Evolutionary conservation across 495 filamentous ascomycete species (phyloP), one percentile per base, ranked within the genome.

Genomic region (Penicilliopsis zonata): DNA sequence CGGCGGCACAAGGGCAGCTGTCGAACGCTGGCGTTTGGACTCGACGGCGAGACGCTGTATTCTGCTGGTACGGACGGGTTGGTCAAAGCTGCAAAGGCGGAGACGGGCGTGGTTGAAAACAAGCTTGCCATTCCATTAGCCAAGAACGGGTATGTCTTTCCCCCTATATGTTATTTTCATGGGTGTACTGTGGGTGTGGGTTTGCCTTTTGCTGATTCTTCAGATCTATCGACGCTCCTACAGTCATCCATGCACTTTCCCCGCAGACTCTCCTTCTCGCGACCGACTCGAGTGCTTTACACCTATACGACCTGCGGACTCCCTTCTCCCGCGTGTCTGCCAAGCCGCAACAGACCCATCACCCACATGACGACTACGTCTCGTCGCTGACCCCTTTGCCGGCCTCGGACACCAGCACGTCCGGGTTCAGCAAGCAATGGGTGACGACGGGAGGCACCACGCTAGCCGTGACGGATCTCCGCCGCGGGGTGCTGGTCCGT

Each of bases 1-100:
- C 67, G 74, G 34, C 69, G 90, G 32, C 90, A 98, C 53, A 87
- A 92, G 63, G 90, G 86, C 3, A 94, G 86, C 57, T 94, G 87
- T 48, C 68, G 90, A 20, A 70, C 69, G 30, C 59, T 95, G 32
- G 70, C 65, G 5, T 96, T 87, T 48, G 78, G 76, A 37, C 47
- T 70, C 31, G 86, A 93, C 44, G 87, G 86, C 10, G 56, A 70
- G 36, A 58, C 65, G 21, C 65, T 96, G 33, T 94, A 86, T 53
- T 94, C 86, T 0, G 80, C 84, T 13, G 92, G 90, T 25, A 88
- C 78, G 28, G 92, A 98, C 60, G 77, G 82, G 14, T 53, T 96
- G 21, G 70, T 98, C 35, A 98, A 98, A 55, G 80, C 78, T 29
- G 92, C 88, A 24, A 76, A 71, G 27, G 69, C 79, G 1, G 69